phyloP scores from a whole-genome alignment of 768 basidiomycete species.

The Pholiota microspora region DNA sequence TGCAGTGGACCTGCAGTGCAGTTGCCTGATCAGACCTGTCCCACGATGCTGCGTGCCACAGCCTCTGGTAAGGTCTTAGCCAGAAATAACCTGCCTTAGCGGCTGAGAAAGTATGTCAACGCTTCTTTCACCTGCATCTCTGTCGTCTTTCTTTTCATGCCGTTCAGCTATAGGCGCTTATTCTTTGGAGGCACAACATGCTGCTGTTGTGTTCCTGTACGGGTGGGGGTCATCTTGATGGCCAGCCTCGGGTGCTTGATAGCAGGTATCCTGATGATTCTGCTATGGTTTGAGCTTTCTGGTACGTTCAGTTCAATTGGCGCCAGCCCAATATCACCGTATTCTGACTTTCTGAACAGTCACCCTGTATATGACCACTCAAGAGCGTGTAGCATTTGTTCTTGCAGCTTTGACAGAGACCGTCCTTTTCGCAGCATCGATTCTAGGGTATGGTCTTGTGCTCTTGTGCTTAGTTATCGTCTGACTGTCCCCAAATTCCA shows the following conservation, averaged over 20 bases:
- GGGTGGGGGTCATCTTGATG: slow-evolving; percentile 57
- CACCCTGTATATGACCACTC: slow-evolving; percentile 31
- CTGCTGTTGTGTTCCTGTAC: slow-evolving; percentile 64
- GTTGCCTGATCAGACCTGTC: neutral
- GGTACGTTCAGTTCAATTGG: slow-evolving; percentile 29
- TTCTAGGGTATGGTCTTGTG: slow-evolving; percentile 50
- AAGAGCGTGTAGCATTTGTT: slow-evolving; percentile 41
- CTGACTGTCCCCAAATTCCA: slow-evolving; percentile 18
- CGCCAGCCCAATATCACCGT: no score
- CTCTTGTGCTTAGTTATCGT: neutral
- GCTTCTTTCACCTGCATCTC: neutral
- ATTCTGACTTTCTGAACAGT: slow-evolving; percentile 20
- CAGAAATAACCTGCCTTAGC: neutral
- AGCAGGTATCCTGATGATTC: slow-evolving; percentile 48
- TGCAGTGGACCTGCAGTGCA: no score
- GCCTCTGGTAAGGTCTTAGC: neutral
- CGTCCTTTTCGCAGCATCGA: slow-evolving; percentile 49
- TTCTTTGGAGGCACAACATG: slow-evolving; percentile 52
- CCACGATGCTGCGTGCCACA: neutral
- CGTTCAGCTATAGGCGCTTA: slow-evolving; percentile 41
- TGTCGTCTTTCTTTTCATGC: slow-evolving; percentile 27
- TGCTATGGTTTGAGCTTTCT: slow-evolving; percentile 62
- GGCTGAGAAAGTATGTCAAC: neutral
- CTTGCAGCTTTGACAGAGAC: slow-evolving; percentile 53
- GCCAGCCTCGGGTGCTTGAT: slow-evolving; percentile 52